Conservation (phyloP, 1,284 basidiomycete species). For the Malassezia equina region DNA sequence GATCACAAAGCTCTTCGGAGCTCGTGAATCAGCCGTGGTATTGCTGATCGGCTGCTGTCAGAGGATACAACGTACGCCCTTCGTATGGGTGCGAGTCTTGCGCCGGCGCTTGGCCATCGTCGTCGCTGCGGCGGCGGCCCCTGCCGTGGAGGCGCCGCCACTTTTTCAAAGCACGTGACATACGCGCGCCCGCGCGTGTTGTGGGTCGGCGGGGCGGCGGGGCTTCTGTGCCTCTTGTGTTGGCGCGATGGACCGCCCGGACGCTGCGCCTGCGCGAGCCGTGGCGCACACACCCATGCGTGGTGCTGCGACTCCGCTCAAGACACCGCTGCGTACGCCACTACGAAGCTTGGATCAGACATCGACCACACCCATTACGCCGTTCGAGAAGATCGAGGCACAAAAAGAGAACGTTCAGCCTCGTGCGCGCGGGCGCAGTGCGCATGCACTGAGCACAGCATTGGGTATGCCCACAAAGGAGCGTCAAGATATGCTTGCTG, state of each 20-base stretch:
- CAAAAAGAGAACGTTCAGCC: conserved; percentile 59
- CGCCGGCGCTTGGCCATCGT: conserved; percentile 18
- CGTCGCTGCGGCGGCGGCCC: not conserved
- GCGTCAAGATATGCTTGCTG: conserved; percentile 27
- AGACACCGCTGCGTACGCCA: conserved; percentile 38
- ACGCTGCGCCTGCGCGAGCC: not conserved
- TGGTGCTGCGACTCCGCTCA: conserved; percentile 21
- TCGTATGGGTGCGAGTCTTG: conserved; percentile 45
- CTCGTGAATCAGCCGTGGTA: conserved; percentile 22
- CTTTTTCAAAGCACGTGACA: conserved; percentile 15
- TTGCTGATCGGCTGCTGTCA: conserved; percentile 25
- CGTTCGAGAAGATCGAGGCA: conserved; percentile 50
- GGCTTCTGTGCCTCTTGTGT: not conserved
- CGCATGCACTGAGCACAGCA: conserved; percentile 52
- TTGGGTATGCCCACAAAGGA: conserved; percentile 38
- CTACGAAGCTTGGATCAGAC: conserved; percentile 39
- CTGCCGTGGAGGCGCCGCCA: not conserved
- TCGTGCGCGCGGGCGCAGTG: conserved; percentile 53
- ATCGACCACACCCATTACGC: conserved; percentile 44
- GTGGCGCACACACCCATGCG: conserved; percentile 6
- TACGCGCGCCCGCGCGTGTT: conserved; percentile 10
- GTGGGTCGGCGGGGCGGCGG: not conserved
- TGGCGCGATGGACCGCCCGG: not conserved
- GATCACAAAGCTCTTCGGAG: conserved; percentile 65
- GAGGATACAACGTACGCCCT: conserved; percentile 17